A percentile compares a stretch with the other conserved stretches of the same genome.
These are phyloP conservation scores for Spinacia oleracea DNA, from an alignment of 179 eudicot genomes.

Conservation along the genomic window DNA sequence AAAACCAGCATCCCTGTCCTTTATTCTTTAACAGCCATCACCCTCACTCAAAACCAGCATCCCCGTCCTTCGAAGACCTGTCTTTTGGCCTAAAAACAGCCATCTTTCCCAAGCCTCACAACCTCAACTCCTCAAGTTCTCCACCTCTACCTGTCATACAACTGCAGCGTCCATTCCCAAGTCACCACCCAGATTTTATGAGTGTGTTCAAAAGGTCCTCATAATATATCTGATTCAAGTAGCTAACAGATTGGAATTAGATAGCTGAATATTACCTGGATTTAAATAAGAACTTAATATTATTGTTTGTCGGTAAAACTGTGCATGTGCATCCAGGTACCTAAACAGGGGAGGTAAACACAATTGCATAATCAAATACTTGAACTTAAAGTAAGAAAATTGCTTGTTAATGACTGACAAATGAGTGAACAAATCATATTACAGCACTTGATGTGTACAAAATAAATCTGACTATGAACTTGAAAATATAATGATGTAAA, in stretches of 20 bases:
- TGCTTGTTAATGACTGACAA: neutral
- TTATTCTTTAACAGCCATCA: no score
- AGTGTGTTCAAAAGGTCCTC: neutral
- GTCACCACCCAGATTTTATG: neutral
- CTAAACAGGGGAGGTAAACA: conserved; percentile 33
- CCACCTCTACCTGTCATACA: no score
- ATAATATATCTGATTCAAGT: neutral
- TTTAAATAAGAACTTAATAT: conserved; percentile 71
- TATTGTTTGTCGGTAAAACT: conserved; percentile 86
- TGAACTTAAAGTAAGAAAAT: neutral
- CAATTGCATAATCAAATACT: conserved; percentile 5
- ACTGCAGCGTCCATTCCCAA: neutral
- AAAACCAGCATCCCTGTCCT: no score
- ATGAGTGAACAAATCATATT: neutral
- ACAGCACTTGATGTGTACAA: neutral
- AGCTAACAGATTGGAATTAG: neutral
- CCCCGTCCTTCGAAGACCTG: no score
- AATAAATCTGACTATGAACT: neutral
- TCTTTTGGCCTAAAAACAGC: no score
- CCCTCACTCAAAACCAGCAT: no score
- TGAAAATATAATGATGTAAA: neutral
- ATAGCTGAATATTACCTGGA: conserved; percentile 59
- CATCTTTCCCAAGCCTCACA: no score
- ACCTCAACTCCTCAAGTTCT: no score
- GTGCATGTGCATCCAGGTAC: conserved; percentile 83